phyloP scores from a whole-genome alignment of 2,329 filamentous ascomycete genomes.

The Corinectria fuckeliana region DNA sequence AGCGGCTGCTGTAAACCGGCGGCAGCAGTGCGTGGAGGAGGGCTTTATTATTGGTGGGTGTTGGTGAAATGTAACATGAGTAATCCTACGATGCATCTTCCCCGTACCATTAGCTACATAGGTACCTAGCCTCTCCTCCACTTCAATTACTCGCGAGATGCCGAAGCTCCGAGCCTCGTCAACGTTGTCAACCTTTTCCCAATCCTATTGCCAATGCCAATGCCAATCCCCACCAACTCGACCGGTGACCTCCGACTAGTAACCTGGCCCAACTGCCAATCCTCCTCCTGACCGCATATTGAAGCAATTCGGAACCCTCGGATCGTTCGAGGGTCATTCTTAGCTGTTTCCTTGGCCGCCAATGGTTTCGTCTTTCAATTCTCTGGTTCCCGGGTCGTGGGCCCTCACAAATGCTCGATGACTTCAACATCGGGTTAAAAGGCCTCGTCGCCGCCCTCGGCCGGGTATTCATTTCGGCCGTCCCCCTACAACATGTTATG shows the following conservation, averaged over 20 bases:
- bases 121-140: not conserved
- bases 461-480: not conserved
- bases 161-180: not conserved
- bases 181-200: not conserved
- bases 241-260: not conserved
- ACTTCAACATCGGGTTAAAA: slow-evolving; percentile 4
- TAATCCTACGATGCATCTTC: too few species aligned
- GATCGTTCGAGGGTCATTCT: slow-evolving; percentile 6
- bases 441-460: not conserved
- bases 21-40: too few species aligned
- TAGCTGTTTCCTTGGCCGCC: not conserved
- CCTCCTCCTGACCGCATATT: slow-evolving; percentile 22
- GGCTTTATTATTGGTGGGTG: too few species aligned
- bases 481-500: not conserved
- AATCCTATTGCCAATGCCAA: not conserved
- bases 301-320: slow-evolving; percentile 41
- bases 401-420: not conserved
- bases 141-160: not conserved
- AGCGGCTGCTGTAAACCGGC: not conserved
- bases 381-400: not conserved
- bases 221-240: slow-evolving; percentile 2
- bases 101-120: too few species aligned
- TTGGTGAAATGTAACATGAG: too few species aligned
- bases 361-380: not conserved
- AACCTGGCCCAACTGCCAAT: not conserved